phyloP scores from a whole-genome alignment of 805 yeast genomes.

The Phaffomyces antillensis region DNA sequence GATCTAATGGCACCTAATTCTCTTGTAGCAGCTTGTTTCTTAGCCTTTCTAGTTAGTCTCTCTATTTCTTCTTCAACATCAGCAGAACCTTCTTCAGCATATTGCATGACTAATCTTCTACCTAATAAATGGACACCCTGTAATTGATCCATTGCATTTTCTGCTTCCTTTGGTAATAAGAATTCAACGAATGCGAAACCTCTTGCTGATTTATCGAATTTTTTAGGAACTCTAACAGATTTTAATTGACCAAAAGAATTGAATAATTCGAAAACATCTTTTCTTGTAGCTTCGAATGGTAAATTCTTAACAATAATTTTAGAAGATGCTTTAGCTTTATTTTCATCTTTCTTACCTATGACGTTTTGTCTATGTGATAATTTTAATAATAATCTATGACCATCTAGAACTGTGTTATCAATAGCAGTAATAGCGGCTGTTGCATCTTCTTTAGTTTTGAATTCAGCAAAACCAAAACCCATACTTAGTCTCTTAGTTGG shows the following conservation, averaged over 20 bases:
- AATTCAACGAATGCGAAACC: conserved; percentile 98
- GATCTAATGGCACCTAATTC: conserved; percentile 64
- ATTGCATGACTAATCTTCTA: conserved; percentile 88
- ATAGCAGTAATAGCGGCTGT: conserved; percentile 61
- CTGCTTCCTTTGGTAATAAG: conserved; percentile 82
- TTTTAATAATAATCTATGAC: conserved; percentile 85
- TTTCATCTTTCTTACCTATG: conserved; percentile 20
- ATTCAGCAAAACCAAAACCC: conserved; percentile 98
- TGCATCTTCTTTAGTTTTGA: conserved; percentile 72
- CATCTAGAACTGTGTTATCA: conserved; percentile 77
- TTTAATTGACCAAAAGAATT: conserved; percentile 92
- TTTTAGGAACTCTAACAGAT: conserved; percentile 93
- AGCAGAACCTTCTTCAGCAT: conserved; percentile 74
- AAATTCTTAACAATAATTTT: conserved; percentile 93
- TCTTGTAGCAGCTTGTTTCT: conserved; percentile 70
- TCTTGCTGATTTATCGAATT: conserved; percentile 89
- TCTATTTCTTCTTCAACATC: conserved; percentile 88
- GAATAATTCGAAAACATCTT: conserved; percentile 87
- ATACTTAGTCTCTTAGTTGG: conserved; percentile 66
- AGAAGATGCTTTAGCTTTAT: conserved; percentile 34
- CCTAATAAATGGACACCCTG: conserved; percentile 96
- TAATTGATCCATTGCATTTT: conserved; percentile 85
- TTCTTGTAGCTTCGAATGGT: conserved; percentile 93
- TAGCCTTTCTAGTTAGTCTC: conserved; percentile 81
- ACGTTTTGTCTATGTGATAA: conserved; percentile 70